These are phyloP conservation scores for Chrysanthemum makinoi DNA, from an alignment of 129 eudicot species.

Conservation along the genomic window DNA sequence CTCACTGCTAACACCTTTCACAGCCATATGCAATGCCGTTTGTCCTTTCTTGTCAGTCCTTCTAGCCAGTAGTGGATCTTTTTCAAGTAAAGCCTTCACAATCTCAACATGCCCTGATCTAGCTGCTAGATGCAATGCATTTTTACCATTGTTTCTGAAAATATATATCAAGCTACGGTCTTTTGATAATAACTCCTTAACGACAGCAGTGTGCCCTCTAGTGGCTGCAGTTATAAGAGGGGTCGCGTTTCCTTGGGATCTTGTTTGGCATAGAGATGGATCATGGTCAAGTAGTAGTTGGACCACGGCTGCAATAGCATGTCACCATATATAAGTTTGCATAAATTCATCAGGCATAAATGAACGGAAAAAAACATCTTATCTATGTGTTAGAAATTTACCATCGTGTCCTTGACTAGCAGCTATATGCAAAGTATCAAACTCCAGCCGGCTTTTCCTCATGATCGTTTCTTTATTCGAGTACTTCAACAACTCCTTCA, in stretches of 20 bases:
- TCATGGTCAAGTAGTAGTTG: slow-evolving; percentile 67
- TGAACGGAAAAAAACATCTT: neutral
- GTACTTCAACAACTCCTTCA: slow-evolving; percentile 64
- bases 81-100: slow-evolving; percentile 64
- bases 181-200: slow-evolving; percentile 58
- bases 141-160: slow-evolving; percentile 58
- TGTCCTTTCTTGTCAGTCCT: slow-evolving; percentile 80
- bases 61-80: slow-evolving; percentile 61
- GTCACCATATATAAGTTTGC: slow-evolving; percentile 8
- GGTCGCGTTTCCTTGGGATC: slow-evolving; percentile 61
- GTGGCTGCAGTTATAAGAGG: slow-evolving; percentile 75
- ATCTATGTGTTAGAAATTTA: slow-evolving; percentile 25
- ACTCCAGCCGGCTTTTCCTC: slow-evolving; percentile 53
- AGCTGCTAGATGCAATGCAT: slow-evolving; percentile 71
- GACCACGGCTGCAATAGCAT: slow-evolving; percentile 61
- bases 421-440: slow-evolving; percentile 74
- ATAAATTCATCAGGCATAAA: slow-evolving; percentile 6
- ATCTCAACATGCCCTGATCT: slow-evolving; percentile 70
- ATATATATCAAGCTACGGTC: slow-evolving; percentile 46
- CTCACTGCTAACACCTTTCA: slow-evolving; percentile 64
- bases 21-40: slow-evolving; percentile 90
- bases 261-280: slow-evolving; percentile 59
- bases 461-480: slow-evolving; percentile 46
- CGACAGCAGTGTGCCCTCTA: slow-evolving; percentile 71
- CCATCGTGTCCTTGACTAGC: slow-evolving; percentile 78